Evolutionary conservation across 257 asterid species (phyloP).

Genomic region (Thymus quinquecostatus): DNA sequence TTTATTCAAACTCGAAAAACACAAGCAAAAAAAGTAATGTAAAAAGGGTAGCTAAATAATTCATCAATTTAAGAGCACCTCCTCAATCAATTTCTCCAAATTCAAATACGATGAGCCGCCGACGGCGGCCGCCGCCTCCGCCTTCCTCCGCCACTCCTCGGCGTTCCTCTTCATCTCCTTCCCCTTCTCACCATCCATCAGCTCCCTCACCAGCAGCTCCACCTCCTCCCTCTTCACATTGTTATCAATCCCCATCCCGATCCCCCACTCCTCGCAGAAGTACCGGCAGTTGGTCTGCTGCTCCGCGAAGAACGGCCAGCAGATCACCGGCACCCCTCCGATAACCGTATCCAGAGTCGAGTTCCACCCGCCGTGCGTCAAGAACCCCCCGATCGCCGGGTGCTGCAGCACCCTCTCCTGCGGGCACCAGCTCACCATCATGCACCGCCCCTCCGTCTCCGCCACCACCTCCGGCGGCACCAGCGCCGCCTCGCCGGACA

Average conservation of each 20-base stretch:
- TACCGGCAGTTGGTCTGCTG: slow-evolving; percentile 60
- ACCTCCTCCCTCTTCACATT: slow-evolving; percentile 56
- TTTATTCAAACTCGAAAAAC: no score
- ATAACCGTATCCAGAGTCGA: slow-evolving; percentile 50
- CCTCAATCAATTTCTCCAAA: slow-evolving; percentile 37
- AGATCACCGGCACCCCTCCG: slow-evolving; percentile 52
- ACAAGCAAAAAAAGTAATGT: no score
- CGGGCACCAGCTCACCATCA: slow-evolving; percentile 54
- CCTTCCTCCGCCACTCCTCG: slow-evolving; percentile 48
- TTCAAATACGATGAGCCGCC: slow-evolving; percentile 45
- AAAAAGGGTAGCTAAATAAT: no score
- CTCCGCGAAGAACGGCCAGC: slow-evolving; percentile 65
- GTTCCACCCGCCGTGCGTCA: slow-evolving; percentile 66
- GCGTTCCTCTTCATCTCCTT: slow-evolving; percentile 47
- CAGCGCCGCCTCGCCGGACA: slow-evolving; percentile 47
- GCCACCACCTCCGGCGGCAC: slow-evolving; percentile 46
- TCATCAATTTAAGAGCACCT: slow-evolving; percentile 17
- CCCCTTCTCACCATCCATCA: slow-evolving; percentile 63
- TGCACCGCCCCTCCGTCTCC: slow-evolving; percentile 49
- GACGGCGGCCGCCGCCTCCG: slow-evolving; percentile 36
- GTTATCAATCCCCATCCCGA: slow-evolving; percentile 56
- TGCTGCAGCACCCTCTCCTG: slow-evolving; percentile 56
- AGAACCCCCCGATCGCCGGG: slow-evolving; percentile 54
- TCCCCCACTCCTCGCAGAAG: slow-evolving; percentile 49
- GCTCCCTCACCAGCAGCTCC: slow-evolving; percentile 46